Conservation (phyloP, 176 grass and related monocot genomes). For the Rhynchospora breviuscula region DNA sequence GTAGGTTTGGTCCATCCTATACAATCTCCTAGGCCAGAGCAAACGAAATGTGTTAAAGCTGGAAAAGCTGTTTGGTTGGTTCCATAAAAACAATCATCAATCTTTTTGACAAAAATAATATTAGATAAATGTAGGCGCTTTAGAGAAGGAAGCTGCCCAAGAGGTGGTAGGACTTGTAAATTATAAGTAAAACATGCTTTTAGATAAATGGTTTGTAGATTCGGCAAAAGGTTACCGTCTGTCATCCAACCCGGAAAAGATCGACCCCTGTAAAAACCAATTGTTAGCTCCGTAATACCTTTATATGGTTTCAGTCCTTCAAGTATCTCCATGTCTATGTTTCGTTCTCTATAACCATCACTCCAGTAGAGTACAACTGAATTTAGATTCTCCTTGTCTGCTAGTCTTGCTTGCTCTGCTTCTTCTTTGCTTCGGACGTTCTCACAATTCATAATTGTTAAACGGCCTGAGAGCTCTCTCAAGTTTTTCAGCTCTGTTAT, state of each 20-base stretch:
- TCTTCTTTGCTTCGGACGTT: no score
- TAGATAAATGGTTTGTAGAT: constrained; percentile 28
- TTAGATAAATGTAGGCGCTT: constrained; percentile 28
- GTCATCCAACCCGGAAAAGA: constrained; percentile 35
- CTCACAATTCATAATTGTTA: no score
- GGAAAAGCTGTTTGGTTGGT: constrained; percentile 19
- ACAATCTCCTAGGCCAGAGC: constrained; percentile 11
- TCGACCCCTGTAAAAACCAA: constrained; percentile 30
- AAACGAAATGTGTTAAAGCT: constrained; percentile 33
- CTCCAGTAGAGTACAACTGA: constrained; percentile 18
- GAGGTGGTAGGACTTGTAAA: constrained; percentile 35
- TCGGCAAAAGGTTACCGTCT: neutral
- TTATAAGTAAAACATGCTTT: constrained; percentile 10
- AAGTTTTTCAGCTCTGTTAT: neutral
- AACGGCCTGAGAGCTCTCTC: no score
- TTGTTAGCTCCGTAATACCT: constrained; percentile 35
- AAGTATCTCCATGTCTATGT: constrained; percentile 24
- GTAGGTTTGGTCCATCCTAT: constrained; percentile 7
- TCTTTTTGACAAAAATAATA: constrained; percentile 16
- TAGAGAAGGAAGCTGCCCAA: constrained; percentile 38
- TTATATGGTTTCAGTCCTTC: constrained; percentile 28
- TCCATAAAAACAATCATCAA: constrained; percentile 32
- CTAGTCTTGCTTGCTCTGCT: no score
- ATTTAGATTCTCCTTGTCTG: constrained; percentile 27
- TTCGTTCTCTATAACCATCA: neutral